These are phyloP conservation scores for Saccharomycopsis olivae DNA, from an alignment of 805 yeast species.

Conservation along the genomic window DNA sequence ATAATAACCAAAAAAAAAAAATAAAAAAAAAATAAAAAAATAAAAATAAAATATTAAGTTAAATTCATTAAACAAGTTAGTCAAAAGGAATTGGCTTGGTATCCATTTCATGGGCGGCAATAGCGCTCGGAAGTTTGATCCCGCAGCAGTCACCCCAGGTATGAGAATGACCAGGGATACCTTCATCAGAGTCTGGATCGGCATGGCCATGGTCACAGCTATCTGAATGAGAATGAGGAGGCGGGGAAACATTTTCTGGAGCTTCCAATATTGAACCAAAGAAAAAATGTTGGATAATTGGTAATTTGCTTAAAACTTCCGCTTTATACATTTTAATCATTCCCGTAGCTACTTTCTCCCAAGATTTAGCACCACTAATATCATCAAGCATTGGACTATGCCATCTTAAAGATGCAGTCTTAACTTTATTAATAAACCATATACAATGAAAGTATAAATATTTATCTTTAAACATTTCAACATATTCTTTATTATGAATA, in stretches of 20 bases:
- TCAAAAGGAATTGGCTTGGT: constrained; percentile 17
- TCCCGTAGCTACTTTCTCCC: constrained; percentile 89
- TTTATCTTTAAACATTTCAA: constrained; percentile 64
- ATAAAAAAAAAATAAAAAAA: too few relatives aligned
- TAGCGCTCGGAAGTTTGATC: constrained; percentile 88
- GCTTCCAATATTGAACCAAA: constrained; percentile 64
- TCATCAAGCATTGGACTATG: constrained; percentile 97
- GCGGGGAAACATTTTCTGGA: constrained; percentile 55
- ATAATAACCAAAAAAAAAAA: background rate
- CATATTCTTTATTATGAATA: constrained; percentile 75
- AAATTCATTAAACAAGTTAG: too few relatives aligned
- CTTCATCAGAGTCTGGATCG: constrained; percentile 25
- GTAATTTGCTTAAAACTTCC: constrained; percentile 83
- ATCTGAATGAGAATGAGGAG: constrained; percentile 20
- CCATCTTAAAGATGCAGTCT: constrained; percentile 80
- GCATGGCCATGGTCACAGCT: background rate
- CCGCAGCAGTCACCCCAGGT: constrained; percentile 99
- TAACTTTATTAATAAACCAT: constrained; percentile 67
- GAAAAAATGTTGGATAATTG: constrained; percentile 89
- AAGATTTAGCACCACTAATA: constrained; percentile 78
- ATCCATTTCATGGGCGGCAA: constrained; percentile 68
- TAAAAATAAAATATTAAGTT: too few relatives aligned
- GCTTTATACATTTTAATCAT: constrained; percentile 93
- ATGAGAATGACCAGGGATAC: constrained; percentile 28
- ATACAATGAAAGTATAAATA: constrained; percentile 87